Conservation (phyloP, 306 rosid species). For the Cucurbita pepo region DNA sequence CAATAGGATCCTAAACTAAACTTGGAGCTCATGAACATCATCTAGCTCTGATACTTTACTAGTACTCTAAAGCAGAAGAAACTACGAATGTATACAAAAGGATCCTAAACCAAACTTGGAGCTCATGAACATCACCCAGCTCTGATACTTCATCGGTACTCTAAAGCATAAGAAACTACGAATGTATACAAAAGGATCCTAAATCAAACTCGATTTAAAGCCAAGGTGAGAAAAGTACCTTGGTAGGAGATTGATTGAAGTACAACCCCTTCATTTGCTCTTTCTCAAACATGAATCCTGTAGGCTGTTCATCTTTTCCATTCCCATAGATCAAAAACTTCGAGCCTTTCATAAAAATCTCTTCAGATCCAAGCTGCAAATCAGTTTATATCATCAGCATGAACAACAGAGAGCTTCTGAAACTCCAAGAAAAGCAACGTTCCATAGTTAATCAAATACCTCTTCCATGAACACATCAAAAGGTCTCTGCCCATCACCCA, state of each 20-base stretch:
- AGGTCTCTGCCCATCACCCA: slow-evolving; percentile 71
- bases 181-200: background rate
- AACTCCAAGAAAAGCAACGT: background rate
- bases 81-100: too few species aligned
- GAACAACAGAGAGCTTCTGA: background rate
- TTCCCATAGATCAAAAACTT: slow-evolving; percentile 74
- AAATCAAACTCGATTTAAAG: too few species aligned
- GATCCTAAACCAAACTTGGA: too few species aligned
- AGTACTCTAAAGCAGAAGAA: too few species aligned
- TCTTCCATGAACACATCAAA: slow-evolving; percentile 75
- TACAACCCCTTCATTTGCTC: slow-evolving; percentile 91
- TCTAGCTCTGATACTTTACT: too few species aligned
- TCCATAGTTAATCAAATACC: slow-evolving; percentile 23
- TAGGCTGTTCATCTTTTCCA: slow-evolving; percentile 77
- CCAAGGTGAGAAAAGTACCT: slow-evolving; percentile 32
- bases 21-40: too few species aligned
- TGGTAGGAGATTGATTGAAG: slow-evolving; percentile 74
- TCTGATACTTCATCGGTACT: too few species aligned
- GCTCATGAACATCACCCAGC: too few species aligned
- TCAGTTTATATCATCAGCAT: background rate
- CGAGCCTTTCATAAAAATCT: slow-evolving; percentile 66
- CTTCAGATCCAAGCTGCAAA: slow-evolving; percentile 81
- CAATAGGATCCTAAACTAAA: too few species aligned
- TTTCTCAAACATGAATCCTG: slow-evolving; percentile 98
- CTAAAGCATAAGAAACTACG: too few species aligned